Evolutionary conservation across 352 stramenopile species (phyloP).

Genomic region (Phytophthora colocasiae): DNA sequence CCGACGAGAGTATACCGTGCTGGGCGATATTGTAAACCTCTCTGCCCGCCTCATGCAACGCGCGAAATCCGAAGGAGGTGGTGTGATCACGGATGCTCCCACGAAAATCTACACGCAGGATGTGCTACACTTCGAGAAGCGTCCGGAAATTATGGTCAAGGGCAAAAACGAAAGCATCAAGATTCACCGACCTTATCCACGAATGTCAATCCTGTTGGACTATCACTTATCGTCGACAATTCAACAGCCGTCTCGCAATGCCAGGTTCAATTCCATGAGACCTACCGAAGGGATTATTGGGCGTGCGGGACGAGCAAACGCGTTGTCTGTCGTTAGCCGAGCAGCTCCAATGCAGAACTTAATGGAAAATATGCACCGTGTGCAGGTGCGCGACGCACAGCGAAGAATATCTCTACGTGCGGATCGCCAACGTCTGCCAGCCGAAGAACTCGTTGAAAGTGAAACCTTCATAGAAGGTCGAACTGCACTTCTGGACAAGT

Average conservation of each 20-base stretch:
- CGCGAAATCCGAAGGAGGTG: conserved; percentile 82
- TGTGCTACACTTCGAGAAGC: conserved; percentile 90
- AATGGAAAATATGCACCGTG: conserved; percentile 89
- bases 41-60: conserved; percentile 93
- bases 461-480: conserved; percentile 64
- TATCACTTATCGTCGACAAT: conserved; percentile 65
- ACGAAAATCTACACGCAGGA: conserved; percentile 88
- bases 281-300: conserved; percentile 35
- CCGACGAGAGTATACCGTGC: conserved; percentile 93
- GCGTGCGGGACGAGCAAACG: conserved; percentile 24
- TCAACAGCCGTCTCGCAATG: conserved; percentile 15
- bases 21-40: conserved; percentile 95
- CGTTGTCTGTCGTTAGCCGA: conserved; percentile 35
- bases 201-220: conserved; percentile 86
- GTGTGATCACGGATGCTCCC: conserved; percentile 88
- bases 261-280: conserved; percentile 11
- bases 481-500: conserved; percentile 64
- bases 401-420: conserved; percentile 62
- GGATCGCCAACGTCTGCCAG: conserved; percentile 51
- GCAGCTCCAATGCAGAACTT: conserved; percentile 72
- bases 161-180: conserved; percentile 93
- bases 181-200: conserved; percentile 86
- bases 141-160: conserved; percentile 91
- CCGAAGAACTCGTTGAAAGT: conserved; percentile 67
- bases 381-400: conserved; percentile 84